Evolutionary conservation across 2,329 filamentous ascomycete genomes (phyloP).

Genomic region (Aspergillus fijiensis): DNA sequence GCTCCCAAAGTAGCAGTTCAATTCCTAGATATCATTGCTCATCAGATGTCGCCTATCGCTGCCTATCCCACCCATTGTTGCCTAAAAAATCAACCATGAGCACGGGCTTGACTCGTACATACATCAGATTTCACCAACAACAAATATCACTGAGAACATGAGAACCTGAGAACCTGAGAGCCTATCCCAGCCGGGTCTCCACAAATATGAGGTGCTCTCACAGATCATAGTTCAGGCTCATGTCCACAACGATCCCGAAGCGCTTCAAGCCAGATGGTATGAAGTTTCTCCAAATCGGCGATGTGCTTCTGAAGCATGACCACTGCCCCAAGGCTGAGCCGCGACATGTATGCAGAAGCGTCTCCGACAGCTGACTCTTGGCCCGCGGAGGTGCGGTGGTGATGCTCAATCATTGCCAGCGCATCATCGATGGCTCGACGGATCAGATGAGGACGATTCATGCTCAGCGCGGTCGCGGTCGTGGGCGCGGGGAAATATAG

Average conservation of each 20-base stretch:
- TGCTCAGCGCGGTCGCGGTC: background rate
- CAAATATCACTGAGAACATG: background rate
- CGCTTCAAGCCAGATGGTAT: background rate
- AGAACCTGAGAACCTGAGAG: no score
- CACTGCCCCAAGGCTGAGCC: conserved; percentile 34
- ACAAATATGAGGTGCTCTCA: background rate
- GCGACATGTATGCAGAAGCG: conserved; percentile 31
- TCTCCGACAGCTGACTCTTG: conserved; percentile 15
- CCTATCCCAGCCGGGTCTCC: background rate
- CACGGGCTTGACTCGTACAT: background rate
- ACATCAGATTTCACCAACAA: background rate
- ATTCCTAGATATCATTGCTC: background rate
- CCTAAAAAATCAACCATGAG: background rate
- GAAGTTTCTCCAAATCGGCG: conserved; percentile 26
- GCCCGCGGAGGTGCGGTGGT: conserved; percentile 22
- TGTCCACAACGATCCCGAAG: background rate
- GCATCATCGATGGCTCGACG: conserved; percentile 27
- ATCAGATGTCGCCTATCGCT: background rate
- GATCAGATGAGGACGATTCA: conserved; percentile 23
- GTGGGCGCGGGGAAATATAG: conserved; percentile 45
- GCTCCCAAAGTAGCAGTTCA: background rate
- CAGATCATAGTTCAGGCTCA: background rate
- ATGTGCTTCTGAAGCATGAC: conserved; percentile 34
- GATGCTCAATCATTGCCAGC: conserved; percentile 27
- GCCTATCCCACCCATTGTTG: background rate